Evolutionary conservation across 2,329 filamentous ascomycete genomes (phyloP), one percentile per base, ranked within the genome.

Genomic region (Cladosporium cucumerinum): DNA sequence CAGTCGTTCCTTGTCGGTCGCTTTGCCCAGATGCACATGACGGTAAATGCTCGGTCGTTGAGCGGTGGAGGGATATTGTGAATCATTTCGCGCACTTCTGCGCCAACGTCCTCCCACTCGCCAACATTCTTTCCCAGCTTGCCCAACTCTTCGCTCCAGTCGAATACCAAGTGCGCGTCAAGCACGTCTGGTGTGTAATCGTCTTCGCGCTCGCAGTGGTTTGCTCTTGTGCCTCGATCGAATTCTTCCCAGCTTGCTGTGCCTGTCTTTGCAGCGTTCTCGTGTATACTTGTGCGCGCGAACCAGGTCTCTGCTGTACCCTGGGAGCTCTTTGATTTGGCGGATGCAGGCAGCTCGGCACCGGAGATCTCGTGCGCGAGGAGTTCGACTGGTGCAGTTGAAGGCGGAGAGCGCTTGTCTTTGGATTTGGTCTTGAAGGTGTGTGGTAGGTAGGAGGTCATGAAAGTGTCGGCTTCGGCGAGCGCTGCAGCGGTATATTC

Each of bases 171-270:
- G 59, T 81, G 78, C 12, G 80, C 80, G 54, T 79, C 83, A 54
- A 84, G 78, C 16, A 88, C 79, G 57, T 80, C 80, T 1, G 86
- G 84, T 52, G 86, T 88, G 72, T 88, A 89, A 14, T 81, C 80
- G 61, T 78, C 77, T 76, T 89, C 87, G 55, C 85, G 80, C 71
- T 79, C 75, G 43, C 81, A 82, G 72, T 89, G 87, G 43, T 84
- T 75, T 43, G 84, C 80, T 69, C 87, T 85, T 73, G 92, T 83
- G 68, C 81, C 82, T 36, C 74, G 75, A 43, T 82, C 80, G 73
- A 92, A 90, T 75, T 92, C 89, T 0, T 78, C 78, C 84, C 87
- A 91, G 54, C 73, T 79, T 11, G 87, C 89, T 0, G 87, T 87
- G 10, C 85, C 83, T 26, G 71, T 71, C 46, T 76, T 77, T 21